Percentiles rank a stretch among this genome's conserved stretches.
These are phyloP conservation scores for Saturnispora diversa DNA, from an alignment of 805 yeast genomes.

Conservation along the genomic window DNA sequence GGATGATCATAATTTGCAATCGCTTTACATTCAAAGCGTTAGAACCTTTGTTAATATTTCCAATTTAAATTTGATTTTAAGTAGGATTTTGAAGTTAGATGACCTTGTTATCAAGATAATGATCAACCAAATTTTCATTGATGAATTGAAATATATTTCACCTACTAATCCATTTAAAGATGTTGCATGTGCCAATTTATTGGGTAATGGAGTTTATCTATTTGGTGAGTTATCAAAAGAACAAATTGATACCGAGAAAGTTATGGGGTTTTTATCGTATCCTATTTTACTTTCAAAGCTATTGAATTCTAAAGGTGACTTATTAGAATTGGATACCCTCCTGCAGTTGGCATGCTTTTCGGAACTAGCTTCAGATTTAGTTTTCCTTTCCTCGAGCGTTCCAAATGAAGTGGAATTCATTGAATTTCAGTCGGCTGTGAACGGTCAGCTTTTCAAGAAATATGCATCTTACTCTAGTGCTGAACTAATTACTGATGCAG, in stretches of 20 bases:
- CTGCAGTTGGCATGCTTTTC: slow-evolving; percentile 30
- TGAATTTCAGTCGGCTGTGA: slow-evolving; percentile 11
- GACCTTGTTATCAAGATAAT: not conserved
- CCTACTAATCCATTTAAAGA: slow-evolving; percentile 13
- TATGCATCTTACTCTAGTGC: not conserved
- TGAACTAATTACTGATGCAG: not conserved
- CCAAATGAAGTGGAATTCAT: slow-evolving; percentile 8
- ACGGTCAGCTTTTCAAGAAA: not conserved
- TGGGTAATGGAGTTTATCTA: slow-evolving; percentile 19
- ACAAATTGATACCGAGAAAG: not conserved
- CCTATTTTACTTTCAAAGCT: slow-evolving; percentile 10
- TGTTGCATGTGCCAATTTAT: slow-evolving; percentile 20
- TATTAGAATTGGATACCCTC: slow-evolving; percentile 13
- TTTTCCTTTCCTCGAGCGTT: slow-evolving; percentile 7
- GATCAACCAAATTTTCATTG: not conserved
- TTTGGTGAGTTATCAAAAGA: slow-evolving; percentile 9
- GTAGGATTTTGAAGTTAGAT: not conserved
- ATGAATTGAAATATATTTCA: slow-evolving; percentile 2
- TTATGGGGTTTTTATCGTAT: slow-evolving; percentile 3
- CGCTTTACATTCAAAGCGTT: slow-evolving; percentile 14
- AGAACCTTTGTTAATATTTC: not conserved
- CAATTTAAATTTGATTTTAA: not conserved
- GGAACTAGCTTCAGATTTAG: slow-evolving; percentile 27
- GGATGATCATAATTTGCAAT: slow-evolving; percentile 12
- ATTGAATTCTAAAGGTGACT: not conserved